Evolutionary conservation across 176 grass and related monocot genomes (phyloP).

Genomic region (Hyparrhenia diplandra): DNA sequence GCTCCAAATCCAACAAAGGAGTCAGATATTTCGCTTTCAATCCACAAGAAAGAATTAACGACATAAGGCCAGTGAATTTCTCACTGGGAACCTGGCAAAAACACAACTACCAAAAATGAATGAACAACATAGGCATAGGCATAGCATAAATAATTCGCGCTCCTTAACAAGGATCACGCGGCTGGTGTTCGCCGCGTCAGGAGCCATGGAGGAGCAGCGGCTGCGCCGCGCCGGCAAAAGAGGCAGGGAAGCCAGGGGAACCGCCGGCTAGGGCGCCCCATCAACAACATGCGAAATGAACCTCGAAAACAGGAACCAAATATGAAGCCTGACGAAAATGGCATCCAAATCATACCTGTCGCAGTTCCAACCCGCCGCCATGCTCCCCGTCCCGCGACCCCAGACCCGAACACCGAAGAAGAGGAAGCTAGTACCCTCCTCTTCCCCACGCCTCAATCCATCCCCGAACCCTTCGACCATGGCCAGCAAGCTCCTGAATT

Average conservation of each 20-base stretch:
- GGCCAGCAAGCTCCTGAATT: conserved; percentile 7
- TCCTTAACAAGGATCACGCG: neutral
- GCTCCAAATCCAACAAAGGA: neutral
- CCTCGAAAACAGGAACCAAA: neutral
- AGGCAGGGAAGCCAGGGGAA: neutral
- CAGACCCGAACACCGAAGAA: conserved; percentile 37
- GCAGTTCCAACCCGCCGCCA: conserved; percentile 18
- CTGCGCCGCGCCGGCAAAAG: neutral
- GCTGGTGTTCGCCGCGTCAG: neutral
- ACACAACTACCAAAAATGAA: neutral
- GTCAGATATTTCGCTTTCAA: neutral
- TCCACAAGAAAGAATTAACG: neutral
- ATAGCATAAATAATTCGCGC: neutral
- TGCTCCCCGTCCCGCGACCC: neutral
- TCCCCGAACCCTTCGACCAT: conserved; percentile 48
- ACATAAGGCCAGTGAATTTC: neutral
- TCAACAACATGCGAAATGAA: conserved; percentile 19
- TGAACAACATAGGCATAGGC: neutral
- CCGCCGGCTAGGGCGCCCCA: neutral
- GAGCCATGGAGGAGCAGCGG: neutral
- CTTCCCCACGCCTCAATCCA: conserved; percentile 52
- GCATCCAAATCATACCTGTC: conserved; percentile 45
- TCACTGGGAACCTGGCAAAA: neutral
- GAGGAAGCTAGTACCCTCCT: conserved; percentile 42
- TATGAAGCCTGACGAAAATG: neutral